A percentile compares a stretch with the other conserved stretches of the same genome.
These are phyloP conservation scores for Hypholoma sublateritium DNA, from an alignment of 768 basidiomycete species.

Conservation along the genomic window DNA sequence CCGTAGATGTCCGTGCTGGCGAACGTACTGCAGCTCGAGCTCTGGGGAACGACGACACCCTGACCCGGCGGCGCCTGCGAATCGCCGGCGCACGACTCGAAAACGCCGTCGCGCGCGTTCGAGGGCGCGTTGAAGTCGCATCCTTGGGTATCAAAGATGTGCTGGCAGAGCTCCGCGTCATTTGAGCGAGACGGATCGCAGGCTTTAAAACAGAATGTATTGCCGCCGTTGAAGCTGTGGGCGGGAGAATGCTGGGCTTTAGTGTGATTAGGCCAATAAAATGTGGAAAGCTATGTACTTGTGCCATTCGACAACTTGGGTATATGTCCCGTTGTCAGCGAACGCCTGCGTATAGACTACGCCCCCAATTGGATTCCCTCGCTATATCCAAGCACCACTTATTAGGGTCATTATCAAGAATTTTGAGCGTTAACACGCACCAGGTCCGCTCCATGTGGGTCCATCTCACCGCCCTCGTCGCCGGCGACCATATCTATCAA, in stretches of 20 bases:
- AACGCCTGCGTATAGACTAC: constrained; percentile 62
- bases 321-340: constrained; percentile 31
- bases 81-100: constrained; percentile 67
- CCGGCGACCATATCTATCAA: constrained; percentile 46
- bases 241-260: no score
- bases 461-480: constrained; percentile 77
- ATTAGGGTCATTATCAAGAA: constrained; percentile 10
- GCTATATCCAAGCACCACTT: constrained; percentile 28
- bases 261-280: no score
- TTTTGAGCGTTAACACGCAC: constrained; percentile 8
- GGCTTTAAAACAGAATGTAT: constrained; percentile 11
- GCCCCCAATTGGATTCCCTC: constrained; percentile 64
- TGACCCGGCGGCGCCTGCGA: constrained; percentile 60
- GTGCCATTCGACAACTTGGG: constrained; percentile 69
- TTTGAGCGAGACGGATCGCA: constrained; percentile 34
- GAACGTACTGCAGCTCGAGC: constrained; percentile 34
- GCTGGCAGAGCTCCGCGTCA: constrained; percentile 58
- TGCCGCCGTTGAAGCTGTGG: constrained; percentile 62
- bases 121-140: constrained; percentile 72
- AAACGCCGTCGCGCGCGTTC: constrained; percentile 53
- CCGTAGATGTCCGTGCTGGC: constrained; percentile 26
- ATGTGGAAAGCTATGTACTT: constrained; percentile 42
- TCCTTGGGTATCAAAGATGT: constrained; percentile 74
- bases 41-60: constrained; percentile 36
- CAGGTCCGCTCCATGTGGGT: constrained; percentile 72